Evolutionary conservation across 768 basidiomycete genomes (phyloP).

Genomic region (Pulveroboletus sp.): DNA sequence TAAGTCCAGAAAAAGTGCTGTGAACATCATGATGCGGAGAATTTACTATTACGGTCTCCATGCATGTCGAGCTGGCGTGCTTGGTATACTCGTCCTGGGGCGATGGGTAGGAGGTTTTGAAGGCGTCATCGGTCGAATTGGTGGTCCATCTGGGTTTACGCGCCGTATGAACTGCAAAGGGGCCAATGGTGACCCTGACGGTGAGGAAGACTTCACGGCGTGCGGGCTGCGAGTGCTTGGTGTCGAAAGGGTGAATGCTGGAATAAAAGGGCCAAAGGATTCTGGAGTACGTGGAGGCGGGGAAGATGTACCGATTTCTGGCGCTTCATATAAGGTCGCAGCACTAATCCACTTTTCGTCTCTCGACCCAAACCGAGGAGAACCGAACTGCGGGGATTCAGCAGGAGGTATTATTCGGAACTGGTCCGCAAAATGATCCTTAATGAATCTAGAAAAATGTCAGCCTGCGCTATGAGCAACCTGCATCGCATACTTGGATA

Average conservation of each 20-base stretch:
- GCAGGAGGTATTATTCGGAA: constrained; percentile 65
- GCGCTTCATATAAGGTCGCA: constrained; percentile 60
- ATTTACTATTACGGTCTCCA: constrained; percentile 59
- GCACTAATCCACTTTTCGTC: constrained; percentile 88
- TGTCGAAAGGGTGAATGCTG: constrained; percentile 61
- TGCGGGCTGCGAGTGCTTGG: constrained; percentile 45
- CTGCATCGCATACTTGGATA: constrained; percentile 68
- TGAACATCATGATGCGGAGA: constrained; percentile 15
- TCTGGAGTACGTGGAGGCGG: constrained; percentile 67
- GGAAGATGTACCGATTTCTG: constrained; percentile 36
- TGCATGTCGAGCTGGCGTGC: constrained; percentile 50
- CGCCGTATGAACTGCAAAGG: constrained; percentile 84
- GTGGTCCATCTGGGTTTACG: constrained; percentile 57
- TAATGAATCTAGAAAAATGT: constrained; percentile 64
- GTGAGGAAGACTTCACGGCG: constrained; percentile 50
- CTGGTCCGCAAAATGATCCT: constrained; percentile 80
- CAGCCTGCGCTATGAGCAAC: background rate
- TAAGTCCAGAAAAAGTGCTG: constrained; percentile 17
- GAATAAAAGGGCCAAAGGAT: constrained; percentile 52
- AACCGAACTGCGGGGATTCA: constrained; percentile 53
- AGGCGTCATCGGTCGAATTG: constrained; percentile 62
- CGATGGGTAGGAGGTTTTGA: constrained; percentile 54
- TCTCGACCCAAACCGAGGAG: constrained; percentile 36
- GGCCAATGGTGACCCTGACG: constrained; percentile 70
- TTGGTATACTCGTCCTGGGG: constrained; percentile 37